Evolutionary conservation across 306 rosid species (phyloP).

Genomic region (Acmispon strigosus): DNA sequence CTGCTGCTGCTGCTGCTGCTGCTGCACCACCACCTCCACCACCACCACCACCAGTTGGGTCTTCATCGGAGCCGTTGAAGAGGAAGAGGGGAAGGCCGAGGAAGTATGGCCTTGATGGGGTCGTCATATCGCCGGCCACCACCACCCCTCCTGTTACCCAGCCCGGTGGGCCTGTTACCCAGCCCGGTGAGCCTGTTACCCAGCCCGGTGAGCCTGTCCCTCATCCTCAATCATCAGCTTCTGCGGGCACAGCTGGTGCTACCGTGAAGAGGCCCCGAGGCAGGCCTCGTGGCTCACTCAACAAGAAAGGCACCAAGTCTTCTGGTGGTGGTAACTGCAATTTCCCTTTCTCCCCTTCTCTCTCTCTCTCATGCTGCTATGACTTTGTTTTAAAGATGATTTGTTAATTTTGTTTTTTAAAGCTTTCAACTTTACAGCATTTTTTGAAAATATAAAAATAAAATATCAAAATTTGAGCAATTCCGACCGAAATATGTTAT

Average conservation of each 20-base stretch:
- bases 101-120: slow-evolving; percentile 66
- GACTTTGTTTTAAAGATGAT: neutral
- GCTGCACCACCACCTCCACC: neutral
- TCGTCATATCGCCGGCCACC: slow-evolving; percentile 44
- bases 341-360: neutral
- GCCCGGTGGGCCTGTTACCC: neutral
- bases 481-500: neutral
- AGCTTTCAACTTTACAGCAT: neutral
- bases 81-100: slow-evolving; percentile 80
- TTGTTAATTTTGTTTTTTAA: neutral
- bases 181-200: neutral
- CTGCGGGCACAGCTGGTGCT: slow-evolving; percentile 26
- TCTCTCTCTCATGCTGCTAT: neutral
- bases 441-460: neutral
- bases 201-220: slow-evolving; percentile 33
- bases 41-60: neutral
- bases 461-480: neutral
- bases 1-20: neutral
- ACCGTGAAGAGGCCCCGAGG: slow-evolving; percentile 52
- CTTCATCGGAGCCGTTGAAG: slow-evolving; percentile 21
- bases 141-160: neutral
- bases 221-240: slow-evolving; percentile 7
- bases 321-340: slow-evolving; percentile 28
- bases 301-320: slow-evolving; percentile 38
- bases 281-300: slow-evolving; percentile 65